Percentiles rank a stretch among this genome's conserved stretches.
phyloP scores from a whole-genome alignment of 495 filamentous ascomycete species.

The Apodospora peruviana region DNA sequence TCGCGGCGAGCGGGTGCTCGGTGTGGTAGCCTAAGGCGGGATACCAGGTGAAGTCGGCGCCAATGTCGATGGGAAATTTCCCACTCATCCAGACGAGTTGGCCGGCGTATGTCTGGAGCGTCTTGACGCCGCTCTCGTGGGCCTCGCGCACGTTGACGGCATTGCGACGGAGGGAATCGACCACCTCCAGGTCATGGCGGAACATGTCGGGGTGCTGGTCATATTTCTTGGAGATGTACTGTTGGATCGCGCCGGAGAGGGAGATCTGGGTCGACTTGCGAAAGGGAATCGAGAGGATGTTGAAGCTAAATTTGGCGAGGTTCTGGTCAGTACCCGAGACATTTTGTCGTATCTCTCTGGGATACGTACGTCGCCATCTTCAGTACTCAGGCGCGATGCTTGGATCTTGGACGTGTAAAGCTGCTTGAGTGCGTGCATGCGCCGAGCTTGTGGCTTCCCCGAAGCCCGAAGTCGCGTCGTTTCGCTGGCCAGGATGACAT shows the following conservation, averaged over 20 bases:
- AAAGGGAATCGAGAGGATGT: slow-evolving; percentile 68
- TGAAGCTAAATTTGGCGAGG: no score
- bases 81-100: slow-evolving; percentile 91
- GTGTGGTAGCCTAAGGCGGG: slow-evolving; percentile 87
- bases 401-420: no score
- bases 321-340: no score
- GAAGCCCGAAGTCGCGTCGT: no score
- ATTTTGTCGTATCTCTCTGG: not conserved
- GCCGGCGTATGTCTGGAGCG: slow-evolving; percentile 81
- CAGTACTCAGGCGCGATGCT: no score
- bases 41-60: slow-evolving; percentile 94
- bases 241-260: slow-evolving; percentile 76
- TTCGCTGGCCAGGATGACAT: no score
- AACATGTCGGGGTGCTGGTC: slow-evolving; percentile 99
- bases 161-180: slow-evolving; percentile 75
- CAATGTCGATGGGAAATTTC: slow-evolving; percentile 97
- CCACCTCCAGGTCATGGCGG: slow-evolving; percentile 75
- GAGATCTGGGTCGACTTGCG: slow-evolving; percentile 73
- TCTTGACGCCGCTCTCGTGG: slow-evolving; percentile 82
- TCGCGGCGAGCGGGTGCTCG: slow-evolving; percentile 72
- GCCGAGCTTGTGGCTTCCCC: no score
- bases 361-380: slow-evolving; percentile 12
- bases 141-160: slow-evolving; percentile 84
- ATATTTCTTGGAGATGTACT: slow-evolving; percentile 98
- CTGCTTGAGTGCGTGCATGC: no score